Conservation (phyloP, 768 basidiomycete species). For the Rhizopogon vesiculosus region DNA sequence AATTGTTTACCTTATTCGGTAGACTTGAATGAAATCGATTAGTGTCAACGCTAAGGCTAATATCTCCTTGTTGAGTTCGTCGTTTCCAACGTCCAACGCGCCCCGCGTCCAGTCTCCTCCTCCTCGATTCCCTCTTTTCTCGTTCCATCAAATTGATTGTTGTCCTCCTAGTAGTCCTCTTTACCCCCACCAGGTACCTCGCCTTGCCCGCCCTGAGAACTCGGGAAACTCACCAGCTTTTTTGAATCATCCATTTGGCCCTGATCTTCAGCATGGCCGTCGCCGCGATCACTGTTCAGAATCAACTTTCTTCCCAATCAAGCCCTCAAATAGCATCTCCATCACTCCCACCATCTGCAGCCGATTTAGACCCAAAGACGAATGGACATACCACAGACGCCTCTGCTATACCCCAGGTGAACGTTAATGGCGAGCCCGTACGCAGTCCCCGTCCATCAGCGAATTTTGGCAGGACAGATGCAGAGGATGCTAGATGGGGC, state of each 20-base stretch:
- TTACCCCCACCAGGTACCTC: background rate
- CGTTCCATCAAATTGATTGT: no score
- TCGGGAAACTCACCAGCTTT: background rate
- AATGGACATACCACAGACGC: constrained; percentile 6
- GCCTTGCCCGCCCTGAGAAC: background rate
- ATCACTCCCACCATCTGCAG: constrained; percentile 4
- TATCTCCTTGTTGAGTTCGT: no score
- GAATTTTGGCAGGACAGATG: constrained; percentile 15
- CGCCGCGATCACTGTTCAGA: constrained; percentile 13
- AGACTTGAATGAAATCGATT: background rate
- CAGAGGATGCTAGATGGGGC: constrained; percentile 64
- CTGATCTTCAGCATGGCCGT: background rate
- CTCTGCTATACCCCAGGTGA: constrained; percentile 29
- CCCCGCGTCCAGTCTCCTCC: no score
- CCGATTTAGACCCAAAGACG: constrained; percentile 7
- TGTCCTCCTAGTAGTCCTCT: background rate
- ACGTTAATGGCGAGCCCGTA: constrained; percentile 29
- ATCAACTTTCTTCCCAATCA: constrained; percentile 4
- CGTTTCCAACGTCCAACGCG: no score
- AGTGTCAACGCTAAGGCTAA: no score
- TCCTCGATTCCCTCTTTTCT: no score
- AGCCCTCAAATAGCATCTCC: background rate
- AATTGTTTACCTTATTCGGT: background rate
- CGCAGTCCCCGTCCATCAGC: constrained; percentile 28
- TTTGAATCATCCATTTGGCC: background rate